Percentiles rank a stretch among this genome's conserved stretches.
These are phyloP conservation scores for Geotrichum histeridarum DNA, from an alignment of 1,139 yeast species.

Conservation along the genomic window DNA sequence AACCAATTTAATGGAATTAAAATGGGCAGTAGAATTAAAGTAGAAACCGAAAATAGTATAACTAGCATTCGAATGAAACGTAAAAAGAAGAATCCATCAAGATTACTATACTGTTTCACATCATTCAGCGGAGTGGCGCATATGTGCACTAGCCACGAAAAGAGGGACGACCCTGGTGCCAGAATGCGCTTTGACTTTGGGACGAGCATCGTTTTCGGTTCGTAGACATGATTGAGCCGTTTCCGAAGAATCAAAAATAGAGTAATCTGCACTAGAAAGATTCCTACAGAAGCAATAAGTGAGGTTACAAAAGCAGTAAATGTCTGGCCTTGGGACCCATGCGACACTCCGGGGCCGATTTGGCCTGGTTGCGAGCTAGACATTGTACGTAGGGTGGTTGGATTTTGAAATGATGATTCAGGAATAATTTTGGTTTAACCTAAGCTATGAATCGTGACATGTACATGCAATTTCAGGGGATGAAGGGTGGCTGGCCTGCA, in stretches of 20 bases:
- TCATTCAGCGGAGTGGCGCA: conserved; percentile 19
- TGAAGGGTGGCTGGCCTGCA: too few relatives aligned
- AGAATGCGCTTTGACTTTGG: conserved; percentile 23
- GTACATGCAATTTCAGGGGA: too few relatives aligned
- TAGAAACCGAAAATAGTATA: conserved; percentile 21
- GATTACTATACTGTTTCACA: conserved; percentile 25
- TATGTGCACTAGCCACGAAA: conserved; percentile 29
- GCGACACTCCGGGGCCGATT: conserved; percentile 19
- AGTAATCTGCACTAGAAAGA: conserved; percentile 27
- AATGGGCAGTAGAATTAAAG: conserved; percentile 25
- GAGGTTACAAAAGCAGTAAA: conserved; percentile 29
- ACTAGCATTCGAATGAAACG: conserved; percentile 29
- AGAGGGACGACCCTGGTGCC: conserved; percentile 21
- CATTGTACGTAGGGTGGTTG: too few relatives aligned
- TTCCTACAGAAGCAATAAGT: conserved; percentile 25
- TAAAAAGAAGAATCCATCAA: conserved; percentile 36
- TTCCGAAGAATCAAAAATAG: conserved; percentile 29
- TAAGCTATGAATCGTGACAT: too few relatives aligned
- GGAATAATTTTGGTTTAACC: too few relatives aligned
- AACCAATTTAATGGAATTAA: conserved; percentile 30
- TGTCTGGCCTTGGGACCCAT: conserved; percentile 27
- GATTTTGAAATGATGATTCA: too few relatives aligned
- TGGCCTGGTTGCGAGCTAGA: too few relatives aligned
- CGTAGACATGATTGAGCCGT: conserved; percentile 29
- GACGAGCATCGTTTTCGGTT: conserved; percentile 30